Evolutionary conservation across 1,139 yeast species (phyloP).

Genomic region (Saccharomyces hybrid): DNA sequence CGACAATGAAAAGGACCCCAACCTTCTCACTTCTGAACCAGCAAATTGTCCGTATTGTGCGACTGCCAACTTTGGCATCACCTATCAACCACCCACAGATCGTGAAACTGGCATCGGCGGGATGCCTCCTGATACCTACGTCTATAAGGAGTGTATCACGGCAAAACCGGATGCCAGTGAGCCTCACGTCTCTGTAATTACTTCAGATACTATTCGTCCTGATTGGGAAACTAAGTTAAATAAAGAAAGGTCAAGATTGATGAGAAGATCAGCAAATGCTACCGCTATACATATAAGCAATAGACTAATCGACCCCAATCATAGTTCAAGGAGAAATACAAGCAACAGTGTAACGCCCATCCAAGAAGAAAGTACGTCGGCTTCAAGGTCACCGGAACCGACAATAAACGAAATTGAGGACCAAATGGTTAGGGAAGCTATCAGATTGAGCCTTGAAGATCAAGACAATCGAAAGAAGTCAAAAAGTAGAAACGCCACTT

Average conservation of each 20-base stretch:
- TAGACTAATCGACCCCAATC: constrained; percentile 46
- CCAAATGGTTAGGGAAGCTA: constrained; percentile 77
- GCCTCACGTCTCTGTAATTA: constrained; percentile 31
- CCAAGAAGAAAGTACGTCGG: constrained; percentile 9
- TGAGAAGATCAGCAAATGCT: constrained; percentile 87
- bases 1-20: constrained; percentile 40
- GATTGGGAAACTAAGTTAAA: constrained; percentile 79
- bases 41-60: constrained; percentile 95
- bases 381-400: constrained; percentile 9
- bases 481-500: not conserved
- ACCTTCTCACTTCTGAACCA: constrained; percentile 71
- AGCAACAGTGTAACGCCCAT: constrained; percentile 19
- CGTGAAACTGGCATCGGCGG: constrained; percentile 47
- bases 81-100: constrained; percentile 57
- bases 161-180: too few relatives aligned
- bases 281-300: constrained; percentile 77
- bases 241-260: constrained; percentile 67
- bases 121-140: constrained; percentile 9
- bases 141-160: not conserved
- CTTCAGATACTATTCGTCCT: constrained; percentile 79
- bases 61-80: constrained; percentile 75
- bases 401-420: constrained; percentile 52
- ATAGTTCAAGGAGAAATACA: constrained; percentile 14
- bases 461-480: constrained; percentile 31
- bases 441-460: constrained; percentile 63